Base-by-base conservation (phyloP, 2,329 filamentous ascomycete species). In the Monilinia polystroma region DNA sequence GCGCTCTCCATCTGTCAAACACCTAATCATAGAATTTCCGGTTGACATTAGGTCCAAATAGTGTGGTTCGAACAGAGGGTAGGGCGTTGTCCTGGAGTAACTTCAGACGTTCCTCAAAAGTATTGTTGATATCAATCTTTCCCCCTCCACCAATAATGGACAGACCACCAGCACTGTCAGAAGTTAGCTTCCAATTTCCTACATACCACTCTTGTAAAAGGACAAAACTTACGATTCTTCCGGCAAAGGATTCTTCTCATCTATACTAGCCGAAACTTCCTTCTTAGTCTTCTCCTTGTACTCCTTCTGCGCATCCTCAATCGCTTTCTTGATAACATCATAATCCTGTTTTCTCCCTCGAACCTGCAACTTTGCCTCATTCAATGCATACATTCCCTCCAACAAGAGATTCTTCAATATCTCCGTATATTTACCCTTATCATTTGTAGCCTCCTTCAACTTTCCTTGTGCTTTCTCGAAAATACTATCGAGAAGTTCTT, bases 41-140 rank as follows among this genome's bases (percentile, higher is more conserved):
- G 86, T 98, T 97, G 74, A 88, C 84, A 83, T 99, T 99, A 82
- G 92, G 89, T 69, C 95, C 95, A 76, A 99, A 99, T 68, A 99
- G 84, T 20, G 90, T 90, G 78, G 90, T 86, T 76, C 95, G 87
- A 75, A 99, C 89, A 55, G 88, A 88, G 18, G 95, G 95, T 67
- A 97, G 86, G 63, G 92, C 91, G 72, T 91, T 90, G 67, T 89
- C 88, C 80, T 97, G 90, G 71, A 98, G 87, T 69, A 98, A 84
- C 75, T 85, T 86, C 79, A 99, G 83, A 72, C 95, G 89, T 77
- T 96, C 91, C 78, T 98, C 95, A 73, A 98, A 91, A 66, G 95
- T 98, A 83, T 99, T 98, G 86, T 97, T 93, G 79, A 99, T 94
- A 75, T 97, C 93, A 78, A 99, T 98, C 85, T 94, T 97, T 78